Percentiles rank a stretch among this genome's conserved stretches.
Conservation (phyloP, 208 protist species). For the Acanthamoeba healyi region DNA sequence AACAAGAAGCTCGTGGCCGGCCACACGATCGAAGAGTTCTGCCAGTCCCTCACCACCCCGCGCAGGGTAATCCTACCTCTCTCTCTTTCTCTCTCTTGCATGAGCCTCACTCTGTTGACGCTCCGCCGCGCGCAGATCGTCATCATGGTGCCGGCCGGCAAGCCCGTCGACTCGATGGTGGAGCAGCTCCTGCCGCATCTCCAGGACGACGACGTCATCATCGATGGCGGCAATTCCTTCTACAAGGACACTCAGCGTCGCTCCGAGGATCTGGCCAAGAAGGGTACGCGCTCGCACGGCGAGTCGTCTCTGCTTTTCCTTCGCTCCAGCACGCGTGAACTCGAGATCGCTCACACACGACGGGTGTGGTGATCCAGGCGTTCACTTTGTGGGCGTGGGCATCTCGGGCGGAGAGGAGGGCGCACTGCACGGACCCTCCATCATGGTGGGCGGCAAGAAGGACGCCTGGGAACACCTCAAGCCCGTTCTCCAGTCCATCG, state of each 20-base stretch:
- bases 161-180: constrained; percentile 96
- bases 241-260: constrained; percentile 97
- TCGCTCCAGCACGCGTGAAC: too few species aligned
- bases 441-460: constrained; percentile 97
- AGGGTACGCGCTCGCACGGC: constrained; percentile 83
- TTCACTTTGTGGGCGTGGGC: constrained; percentile 94
- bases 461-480: constrained; percentile 94
- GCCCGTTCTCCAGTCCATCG: constrained; percentile 96
- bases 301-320: constrained; percentile 81
- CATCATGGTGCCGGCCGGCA: constrained; percentile 97
- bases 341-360: too few species aligned
- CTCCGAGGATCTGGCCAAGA: constrained; percentile 91
- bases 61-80: constrained; percentile 82
- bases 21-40: constrained; percentile 61
- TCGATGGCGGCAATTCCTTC: constrained; percentile 89
- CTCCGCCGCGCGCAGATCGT: constrained; percentile 86
- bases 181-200: constrained; percentile 62
- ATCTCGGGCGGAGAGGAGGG: constrained; percentile 99
- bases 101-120: neutral
- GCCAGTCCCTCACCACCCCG: constrained; percentile 88
- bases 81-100: neutral
- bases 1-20: constrained; percentile 13
- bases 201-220: constrained; percentile 89
- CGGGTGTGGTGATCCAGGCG: neutral
- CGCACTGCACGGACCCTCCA: constrained; percentile 97